Conservation (phyloP, 805 yeast genomes). For the Vanderwaltozyma yarrowii region DNA sequence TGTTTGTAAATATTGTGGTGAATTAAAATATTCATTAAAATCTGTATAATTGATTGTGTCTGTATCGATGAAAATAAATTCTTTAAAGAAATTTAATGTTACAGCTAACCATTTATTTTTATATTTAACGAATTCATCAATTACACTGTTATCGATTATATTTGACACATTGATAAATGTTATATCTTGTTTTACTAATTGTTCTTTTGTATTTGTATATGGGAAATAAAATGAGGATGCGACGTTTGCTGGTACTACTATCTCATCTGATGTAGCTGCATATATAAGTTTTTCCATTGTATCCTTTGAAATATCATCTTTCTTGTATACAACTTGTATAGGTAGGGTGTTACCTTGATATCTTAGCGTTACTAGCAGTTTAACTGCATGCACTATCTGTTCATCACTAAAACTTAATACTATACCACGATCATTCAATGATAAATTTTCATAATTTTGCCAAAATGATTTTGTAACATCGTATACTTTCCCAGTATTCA, state of each 20-base stretch:
- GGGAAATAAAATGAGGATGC: too few species aligned
- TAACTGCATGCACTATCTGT: constrained; percentile 23
- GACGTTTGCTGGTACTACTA: not conserved
- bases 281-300: constrained; percentile 27
- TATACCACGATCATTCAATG: constrained; percentile 14
- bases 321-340: constrained; percentile 32
- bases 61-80: constrained; percentile 41
- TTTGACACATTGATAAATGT: constrained; percentile 32
- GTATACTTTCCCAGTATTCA: constrained; percentile 1
- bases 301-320: constrained; percentile 27
- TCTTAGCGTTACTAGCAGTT: constrained; percentile 34
- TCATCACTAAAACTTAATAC: constrained; percentile 19
- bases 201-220: not conserved
- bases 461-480: constrained; percentile 9
- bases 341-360: constrained; percentile 31
- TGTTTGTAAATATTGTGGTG: constrained; percentile 12
- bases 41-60: constrained; percentile 40
- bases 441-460: constrained; percentile 9
- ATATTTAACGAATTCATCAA: constrained; percentile 17
- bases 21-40: constrained; percentile 23
- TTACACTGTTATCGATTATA: constrained; percentile 13
- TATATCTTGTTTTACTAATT: constrained; percentile 24
- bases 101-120: constrained; percentile 38
- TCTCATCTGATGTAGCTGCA: constrained; percentile 19
- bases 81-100: constrained; percentile 41